Conservation (phyloP, 495 filamentous ascomycete species). For the Tetracladium setigerum region DNA sequence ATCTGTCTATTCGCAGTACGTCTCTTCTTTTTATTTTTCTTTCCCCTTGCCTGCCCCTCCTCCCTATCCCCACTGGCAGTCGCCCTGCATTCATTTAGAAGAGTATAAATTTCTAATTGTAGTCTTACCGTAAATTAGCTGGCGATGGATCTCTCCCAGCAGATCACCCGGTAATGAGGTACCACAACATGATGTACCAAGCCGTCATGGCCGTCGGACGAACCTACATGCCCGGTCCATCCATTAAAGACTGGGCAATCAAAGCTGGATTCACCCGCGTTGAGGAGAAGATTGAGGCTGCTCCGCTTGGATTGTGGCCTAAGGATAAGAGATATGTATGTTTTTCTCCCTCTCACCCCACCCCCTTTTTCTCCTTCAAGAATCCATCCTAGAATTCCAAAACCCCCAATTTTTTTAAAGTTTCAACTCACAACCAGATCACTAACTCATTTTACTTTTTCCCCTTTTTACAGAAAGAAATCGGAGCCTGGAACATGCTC, state of each 20-base stretch:
- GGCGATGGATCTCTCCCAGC: background rate
- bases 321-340: background rate
- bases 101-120: too few relatives aligned
- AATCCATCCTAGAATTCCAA: background rate
- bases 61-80: too few relatives aligned
- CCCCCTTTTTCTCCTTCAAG: background rate
- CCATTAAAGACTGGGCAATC: background rate
- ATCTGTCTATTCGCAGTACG: background rate
- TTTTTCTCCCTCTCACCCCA: background rate
- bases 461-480: conserved; percentile 3
- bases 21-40: too few relatives aligned
- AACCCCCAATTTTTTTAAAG: too few relatives aligned
- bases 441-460: too few relatives aligned
- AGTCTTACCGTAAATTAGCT: background rate
- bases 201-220: background rate
- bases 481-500: background rate
- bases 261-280: background rate
- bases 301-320: background rate
- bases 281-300: background rate
- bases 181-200: background rate
- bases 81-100: too few relatives aligned
- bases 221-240: background rate
- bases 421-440: too few relatives aligned
- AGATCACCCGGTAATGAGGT: background rate
- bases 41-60: too few relatives aligned